Evolutionary conservation across 2,329 filamentous ascomycete species (phyloP), one percentile per base, ranked within the genome.

Genomic region (Pestalotiopsis sp.): DNA sequence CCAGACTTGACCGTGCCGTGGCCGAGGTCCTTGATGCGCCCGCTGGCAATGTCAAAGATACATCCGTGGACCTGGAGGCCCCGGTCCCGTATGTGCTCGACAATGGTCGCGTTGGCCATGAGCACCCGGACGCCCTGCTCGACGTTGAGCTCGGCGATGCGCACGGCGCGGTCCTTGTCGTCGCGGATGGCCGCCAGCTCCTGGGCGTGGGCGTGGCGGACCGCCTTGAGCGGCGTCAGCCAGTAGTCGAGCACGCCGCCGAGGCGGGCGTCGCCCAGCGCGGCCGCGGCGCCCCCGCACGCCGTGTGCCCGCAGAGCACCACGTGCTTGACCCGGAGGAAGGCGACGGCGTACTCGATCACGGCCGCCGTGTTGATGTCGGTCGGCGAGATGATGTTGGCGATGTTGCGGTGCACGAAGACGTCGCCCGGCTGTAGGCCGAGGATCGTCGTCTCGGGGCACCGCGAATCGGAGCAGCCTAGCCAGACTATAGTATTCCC

Each of bases 401-500:
- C 93, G 79, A 97, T 95, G 84, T 97, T 97, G 78, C 94, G 92
- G 84, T 97, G 93, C 66, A 94, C 92, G 79, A 97, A 97, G 73
- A 97, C 90, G 75, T 97, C 93, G 69, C 94, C 93, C 3, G 93
- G 93, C 76, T 93, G 87, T 69, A 94, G 86, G 75, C 92, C 91
- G 36, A 95, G 87, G 76, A 97, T 87, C 63, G 91, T 94, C 4
- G 93, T 95, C 81, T 96, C 94, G 1, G 94, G 93, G 73, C 93
- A 91, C 72, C 94, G 92, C 52, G 91, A 93, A 83, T 97, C 94
- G 75, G 93, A 92, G 83, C 94, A 97, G 69, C 94, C 94, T 73
- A 97, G 88, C 93, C 93, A 97, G 69, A 97, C 86, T 88, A 68
- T 63, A 56, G 14, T 17, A 12, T 36, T 7, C n/a, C 38, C 20